Percentiles rank a stretch among this genome's conserved stretches.
phyloP scores from a whole-genome alignment of 2,329 filamentous ascomycete genomes.

The Phialophora chinensis region DNA sequence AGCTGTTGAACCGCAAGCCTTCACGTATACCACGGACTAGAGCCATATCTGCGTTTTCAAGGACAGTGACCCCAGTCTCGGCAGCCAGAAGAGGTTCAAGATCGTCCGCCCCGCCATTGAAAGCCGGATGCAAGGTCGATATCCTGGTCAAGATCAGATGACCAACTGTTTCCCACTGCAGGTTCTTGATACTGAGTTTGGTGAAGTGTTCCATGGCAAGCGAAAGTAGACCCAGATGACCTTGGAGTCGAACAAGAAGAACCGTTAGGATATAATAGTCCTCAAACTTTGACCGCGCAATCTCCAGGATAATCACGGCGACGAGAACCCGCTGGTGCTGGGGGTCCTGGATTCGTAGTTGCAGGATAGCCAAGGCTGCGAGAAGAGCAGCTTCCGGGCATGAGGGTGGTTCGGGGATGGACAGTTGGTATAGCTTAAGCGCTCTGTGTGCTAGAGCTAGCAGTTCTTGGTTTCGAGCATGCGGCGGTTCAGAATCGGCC shows the following conservation, averaged over 20 bases:
- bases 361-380: slow-evolving; percentile 33
- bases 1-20: slow-evolving; percentile 51
- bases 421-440: slow-evolving; percentile 25
- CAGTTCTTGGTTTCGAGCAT: slow-evolving; percentile 12
- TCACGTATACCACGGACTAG: slow-evolving; percentile 46
- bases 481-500: background rate
- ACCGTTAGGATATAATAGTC: slow-evolving; percentile 56
- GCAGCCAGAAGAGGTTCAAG: slow-evolving; percentile 51
- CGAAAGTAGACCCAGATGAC: slow-evolving; percentile 52
- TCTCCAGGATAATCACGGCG: slow-evolving; percentile 33
- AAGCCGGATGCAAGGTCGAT: slow-evolving; percentile 54
- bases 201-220: slow-evolving; percentile 54
- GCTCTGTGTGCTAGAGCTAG: slow-evolving; percentile 28
- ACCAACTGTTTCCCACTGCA: slow-evolving; percentile 56
- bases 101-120: slow-evolving; percentile 44
- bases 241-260: slow-evolving; percentile 52
- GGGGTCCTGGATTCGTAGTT: slow-evolving; percentile 14
- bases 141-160: slow-evolving; percentile 56
- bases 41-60: slow-evolving; percentile 48
- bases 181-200: slow-evolving; percentile 55
- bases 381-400: slow-evolving; percentile 36
- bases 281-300: slow-evolving; percentile 46
- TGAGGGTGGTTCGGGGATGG: slow-evolving; percentile 15
- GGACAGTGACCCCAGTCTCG: slow-evolving; percentile 50
- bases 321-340: slow-evolving; percentile 18